phyloP scores from a whole-genome alignment of 2,329 filamentous ascomycete genomes.

The Colletotrichum lentis region DNA sequence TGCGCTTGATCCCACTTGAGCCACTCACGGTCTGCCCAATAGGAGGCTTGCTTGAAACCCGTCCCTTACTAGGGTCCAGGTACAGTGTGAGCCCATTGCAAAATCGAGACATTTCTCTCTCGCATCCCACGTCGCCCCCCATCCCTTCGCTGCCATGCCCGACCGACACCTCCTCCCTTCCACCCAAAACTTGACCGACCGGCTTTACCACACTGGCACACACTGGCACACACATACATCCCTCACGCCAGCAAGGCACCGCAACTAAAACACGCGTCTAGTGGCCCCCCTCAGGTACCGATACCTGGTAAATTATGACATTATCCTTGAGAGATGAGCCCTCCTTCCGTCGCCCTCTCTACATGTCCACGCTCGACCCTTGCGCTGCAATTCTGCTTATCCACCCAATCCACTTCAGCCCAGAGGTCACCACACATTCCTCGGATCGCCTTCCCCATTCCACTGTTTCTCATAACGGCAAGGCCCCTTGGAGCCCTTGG shows the following conservation, averaged over 20 bases:
- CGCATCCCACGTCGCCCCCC: conserved; percentile 7
- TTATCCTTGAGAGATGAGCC: conserved; percentile 27
- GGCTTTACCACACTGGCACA: not conserved
- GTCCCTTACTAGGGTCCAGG: conserved; percentile 21
- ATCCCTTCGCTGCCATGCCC: conserved; percentile 4
- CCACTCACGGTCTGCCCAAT: conserved; percentile 18
- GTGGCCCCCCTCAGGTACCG: not conserved
- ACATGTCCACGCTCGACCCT: not conserved
- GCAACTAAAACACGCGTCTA: conserved; percentile 22
- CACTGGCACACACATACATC: not conserved
- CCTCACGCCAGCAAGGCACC: conserved; percentile 1
- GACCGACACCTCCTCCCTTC: not conserved
- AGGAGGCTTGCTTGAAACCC: not conserved
- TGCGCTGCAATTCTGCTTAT: conserved; percentile 27
- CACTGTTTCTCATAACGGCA: conserved; percentile 24
- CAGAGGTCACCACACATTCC: conserved; percentile 30
- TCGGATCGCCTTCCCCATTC: conserved; percentile 25
- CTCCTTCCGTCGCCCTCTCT: not conserved
- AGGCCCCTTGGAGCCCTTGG: not conserved
- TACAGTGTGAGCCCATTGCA: conserved; percentile 22
- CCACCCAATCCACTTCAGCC: conserved; percentile 32
- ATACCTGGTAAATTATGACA: conserved; percentile 19
- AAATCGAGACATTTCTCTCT: conserved; percentile 12
- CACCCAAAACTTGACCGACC: not conserved
- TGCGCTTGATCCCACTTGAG: conserved; percentile 16